Percentiles rank a stretch among this genome's conserved stretches.
Evolutionary conservation across 208 protist genomes (phyloP).

Genomic region (Crithidia acanthocephali): DNA sequence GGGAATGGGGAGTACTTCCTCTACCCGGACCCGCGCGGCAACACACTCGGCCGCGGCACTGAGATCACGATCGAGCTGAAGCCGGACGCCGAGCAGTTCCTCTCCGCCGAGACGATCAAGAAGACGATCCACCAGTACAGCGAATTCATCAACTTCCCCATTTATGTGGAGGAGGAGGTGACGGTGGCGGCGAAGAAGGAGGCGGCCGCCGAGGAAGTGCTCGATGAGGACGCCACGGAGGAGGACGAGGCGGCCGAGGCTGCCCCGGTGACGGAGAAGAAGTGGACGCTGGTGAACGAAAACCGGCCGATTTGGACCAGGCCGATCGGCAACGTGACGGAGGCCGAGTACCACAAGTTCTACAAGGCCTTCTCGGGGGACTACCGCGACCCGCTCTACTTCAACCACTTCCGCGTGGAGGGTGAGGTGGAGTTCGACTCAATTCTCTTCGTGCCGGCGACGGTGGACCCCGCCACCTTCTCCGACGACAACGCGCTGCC

Average conservation of each 20-base stretch:
- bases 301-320: slow-evolving; percentile 99
- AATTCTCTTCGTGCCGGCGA: slow-evolving; percentile 97
- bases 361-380: slow-evolving; percentile 98
- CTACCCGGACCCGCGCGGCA: slow-evolving; percentile 93
- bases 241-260: slow-evolving; percentile 61
- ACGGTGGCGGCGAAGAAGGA: slow-evolving; percentile 68
- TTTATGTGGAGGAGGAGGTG: slow-evolving; percentile 92
- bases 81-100: slow-evolving; percentile 96
- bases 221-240: slow-evolving; percentile 38
- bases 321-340: slow-evolving; percentile 91
- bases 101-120: slow-evolving; percentile 92
- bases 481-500: slow-evolving; percentile 61
- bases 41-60: slow-evolving; percentile 98
- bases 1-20: slow-evolving; percentile 96
- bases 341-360: slow-evolving; percentile 99
- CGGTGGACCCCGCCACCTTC: slow-evolving; percentile 91
- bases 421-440: slow-evolving; percentile 98
- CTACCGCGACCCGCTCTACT: slow-evolving; percentile 93
- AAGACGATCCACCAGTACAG: slow-evolving; percentile 98
- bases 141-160: slow-evolving; percentile 99
- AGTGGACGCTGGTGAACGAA: slow-evolving; percentile 97
- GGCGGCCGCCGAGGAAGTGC: slow-evolving; percentile 77
- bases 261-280: slow-evolving; percentile 70
- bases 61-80: slow-evolving; percentile 97
- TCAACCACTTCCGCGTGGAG: slow-evolving; percentile 98